Base-by-base conservation (phyloP, 352 stramenopile species). In the Phytopythium oedochilum region DNA sequence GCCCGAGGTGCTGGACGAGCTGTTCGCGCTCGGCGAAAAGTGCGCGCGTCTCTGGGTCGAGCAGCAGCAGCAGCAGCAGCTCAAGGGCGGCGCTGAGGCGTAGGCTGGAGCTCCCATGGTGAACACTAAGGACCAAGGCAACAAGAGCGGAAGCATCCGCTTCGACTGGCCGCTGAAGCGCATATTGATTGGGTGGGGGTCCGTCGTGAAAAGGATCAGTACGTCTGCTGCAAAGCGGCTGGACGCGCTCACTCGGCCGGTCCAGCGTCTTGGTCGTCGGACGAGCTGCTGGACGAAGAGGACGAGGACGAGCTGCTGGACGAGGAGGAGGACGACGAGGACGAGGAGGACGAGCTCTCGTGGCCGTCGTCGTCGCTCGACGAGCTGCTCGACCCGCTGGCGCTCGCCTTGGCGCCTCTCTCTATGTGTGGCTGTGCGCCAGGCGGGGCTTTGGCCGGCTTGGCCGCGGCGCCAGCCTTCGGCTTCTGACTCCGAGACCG, bases 11-110 rank as follows among this genome's bases (percentile, higher is more conserved):
- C 64, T 91, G 34, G 82, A 94, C 56, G 55, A 90, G 29, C 61
- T 94, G 6, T 90, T 86, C 32, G 66, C 81, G 18, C 57, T 76
- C 38, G 84, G 84, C 17, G 67, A 74, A 28, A 73, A 73, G 43
- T 68, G 70, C 15, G 75, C 78, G 11, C 59, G 54, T 17, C 50
- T 86, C 9, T 92, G 82, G 82, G 56, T 58, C 5, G 55, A 81
- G 39, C 65, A 74, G 36, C 59, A 70, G 35, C 25, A 53, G 36
- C 9, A 55, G 22, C 3, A 20, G 22, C 17, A 32, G 4, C 4
- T 1, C 20, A 31, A 44, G 48, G 25, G 18, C 12, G 4, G 17
- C 14, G 23, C 23, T 1, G 12, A 34, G 10, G 23, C 5, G 14
- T 14, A 34, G 42, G 5, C 23, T 5, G 12, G 1, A 3, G 14